phyloP scores from a whole-genome alignment of 306 rosid species.

The apple (Malus domestica) region ASM211411v1 NC_041793.1:42790501-42791000 shows the following conservation, averaged over 20 bases:
- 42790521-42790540: background rate
- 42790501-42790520: background rate
- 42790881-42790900: no score
- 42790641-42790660: conserved; percentile 27
- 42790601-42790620: conserved; percentile 12
- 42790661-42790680: conserved; percentile 26
- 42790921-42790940: no score
- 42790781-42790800: no score
- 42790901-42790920: no score
- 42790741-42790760: background rate
- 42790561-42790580: conserved; percentile 12
- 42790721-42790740: background rate
- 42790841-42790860: no score
- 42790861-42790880: no score
- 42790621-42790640: conserved; percentile 34
- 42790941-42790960: no score
- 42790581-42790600: conserved; percentile 12
- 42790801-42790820: no score
- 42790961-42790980: no score
- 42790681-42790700: background rate
- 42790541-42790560: conserved; percentile 3
- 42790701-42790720: background rate
- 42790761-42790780: no score
- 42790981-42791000: no score
- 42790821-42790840: no score